phyloP scores from a whole-genome alignment of 768 basidiomycete species.

The Scleroderma bovista region DNA sequence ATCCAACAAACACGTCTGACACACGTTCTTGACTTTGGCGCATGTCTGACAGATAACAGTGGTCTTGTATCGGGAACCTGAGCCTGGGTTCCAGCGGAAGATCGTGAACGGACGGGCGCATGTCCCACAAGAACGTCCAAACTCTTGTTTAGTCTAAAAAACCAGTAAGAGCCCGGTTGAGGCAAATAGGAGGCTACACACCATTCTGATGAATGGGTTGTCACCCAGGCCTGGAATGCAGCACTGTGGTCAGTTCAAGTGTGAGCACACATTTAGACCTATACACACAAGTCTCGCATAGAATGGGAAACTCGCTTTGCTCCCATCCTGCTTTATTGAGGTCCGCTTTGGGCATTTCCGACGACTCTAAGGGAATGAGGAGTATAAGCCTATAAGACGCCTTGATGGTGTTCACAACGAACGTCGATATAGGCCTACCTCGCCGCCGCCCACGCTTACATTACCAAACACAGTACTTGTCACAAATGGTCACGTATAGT shows the following conservation, averaged over 20 bases:
- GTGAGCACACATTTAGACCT: background rate
- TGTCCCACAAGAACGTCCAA: slow-evolving; percentile 93
- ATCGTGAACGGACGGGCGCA: slow-evolving; percentile 96
- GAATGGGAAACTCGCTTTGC: slow-evolving; percentile 88
- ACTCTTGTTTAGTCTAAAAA: slow-evolving; percentile 90
- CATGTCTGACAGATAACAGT: slow-evolving; percentile 98
- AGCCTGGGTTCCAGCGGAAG: slow-evolving; percentile 97
- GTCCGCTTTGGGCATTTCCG: slow-evolving; percentile 75
- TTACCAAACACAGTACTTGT: too few relatives aligned
- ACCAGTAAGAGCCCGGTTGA: slow-evolving; percentile 1
- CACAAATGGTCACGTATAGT: too few relatives aligned
- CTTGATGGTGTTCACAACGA: too few relatives aligned
- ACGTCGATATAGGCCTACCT: too few relatives aligned
- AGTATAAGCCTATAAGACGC: too few relatives aligned
- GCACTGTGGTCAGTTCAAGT: slow-evolving; percentile 4
- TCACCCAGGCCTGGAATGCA: slow-evolving; percentile 62
- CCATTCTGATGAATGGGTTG: slow-evolving; percentile 95
- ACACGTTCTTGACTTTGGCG: slow-evolving; percentile 93
- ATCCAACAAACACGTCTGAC: slow-evolving; percentile 96
- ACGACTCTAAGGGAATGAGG: background rate
- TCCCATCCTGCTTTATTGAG: slow-evolving; percentile 96
- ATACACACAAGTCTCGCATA: slow-evolving; percentile 83
- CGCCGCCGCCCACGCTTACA: too few relatives aligned
- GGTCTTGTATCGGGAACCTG: slow-evolving; percentile 90
- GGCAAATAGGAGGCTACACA: slow-evolving; percentile 29